phyloP scores from a whole-genome alignment of 2,329 filamentous ascomycete genomes.

The Curvularia lunata region DNA sequence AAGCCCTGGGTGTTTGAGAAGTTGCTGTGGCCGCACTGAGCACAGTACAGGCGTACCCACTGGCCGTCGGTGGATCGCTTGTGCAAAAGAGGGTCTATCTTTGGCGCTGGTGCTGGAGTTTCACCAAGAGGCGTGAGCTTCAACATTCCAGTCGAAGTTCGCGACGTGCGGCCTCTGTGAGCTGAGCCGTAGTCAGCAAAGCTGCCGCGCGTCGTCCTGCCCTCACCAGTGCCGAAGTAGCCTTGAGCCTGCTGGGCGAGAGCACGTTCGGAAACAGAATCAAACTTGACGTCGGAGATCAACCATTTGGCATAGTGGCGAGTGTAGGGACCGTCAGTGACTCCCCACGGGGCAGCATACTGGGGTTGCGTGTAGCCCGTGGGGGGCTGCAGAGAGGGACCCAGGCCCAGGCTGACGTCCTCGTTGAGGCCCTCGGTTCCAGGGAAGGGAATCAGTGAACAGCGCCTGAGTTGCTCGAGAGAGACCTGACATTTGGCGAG shows the following conservation, averaged over 20 bases:
- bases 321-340: slow-evolving; percentile 89
- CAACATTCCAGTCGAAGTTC: slow-evolving; percentile 61
- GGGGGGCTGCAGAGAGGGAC: slow-evolving; percentile 69
- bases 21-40: slow-evolving; percentile 83
- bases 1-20: slow-evolving; percentile 99
- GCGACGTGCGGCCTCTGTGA: slow-evolving; percentile 63
- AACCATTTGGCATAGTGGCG: slow-evolving; percentile 97
- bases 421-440: slow-evolving; percentile 70
- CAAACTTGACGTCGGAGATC: slow-evolving; percentile 85
- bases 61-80: slow-evolving; percentile 82
- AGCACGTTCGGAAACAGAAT: slow-evolving; percentile 56
- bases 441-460: slow-evolving; percentile 89
- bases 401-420: slow-evolving; percentile 75
- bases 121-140: slow-evolving; percentile 52
- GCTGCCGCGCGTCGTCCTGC: slow-evolving; percentile 80
- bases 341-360: slow-evolving; percentile 87
- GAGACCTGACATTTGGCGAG: slow-evolving; percentile 93
- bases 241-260: slow-evolving; percentile 46
- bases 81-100: slow-evolving; percentile 80
- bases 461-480: slow-evolving; percentile 90
- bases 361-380: slow-evolving; percentile 70
- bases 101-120: slow-evolving; percentile 59
- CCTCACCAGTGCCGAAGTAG: slow-evolving; percentile 60
- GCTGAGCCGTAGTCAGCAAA: slow-evolving; percentile 61
- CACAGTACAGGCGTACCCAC: slow-evolving; percentile 87